phyloP scores from a whole-genome alignment of 1,139 yeast genomes.

The Nakaseomyces kungkrabaensis region DNA sequence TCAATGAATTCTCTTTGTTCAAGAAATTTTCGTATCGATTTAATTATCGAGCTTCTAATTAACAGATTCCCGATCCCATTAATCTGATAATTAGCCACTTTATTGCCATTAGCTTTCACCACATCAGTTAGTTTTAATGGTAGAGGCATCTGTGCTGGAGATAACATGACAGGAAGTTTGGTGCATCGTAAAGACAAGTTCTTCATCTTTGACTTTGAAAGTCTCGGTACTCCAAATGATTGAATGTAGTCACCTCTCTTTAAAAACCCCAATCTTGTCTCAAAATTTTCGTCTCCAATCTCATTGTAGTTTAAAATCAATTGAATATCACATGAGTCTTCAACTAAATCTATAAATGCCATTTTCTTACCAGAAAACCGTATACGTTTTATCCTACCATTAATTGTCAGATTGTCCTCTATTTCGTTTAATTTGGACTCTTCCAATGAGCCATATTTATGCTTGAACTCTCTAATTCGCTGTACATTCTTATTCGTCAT shows the following conservation, averaged over 20 bases:
- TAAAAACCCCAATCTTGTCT: slow-evolving; percentile 36
- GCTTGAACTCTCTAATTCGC: slow-evolving; percentile 10
- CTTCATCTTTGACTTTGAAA: slow-evolving; percentile 62
- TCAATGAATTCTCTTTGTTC: slow-evolving; percentile 54
- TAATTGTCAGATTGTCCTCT: slow-evolving; percentile 3
- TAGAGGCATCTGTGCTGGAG: slow-evolving; percentile 63
- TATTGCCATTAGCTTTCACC: slow-evolving; percentile 50
- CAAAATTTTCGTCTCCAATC: slow-evolving; percentile 34
- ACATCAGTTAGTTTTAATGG: slow-evolving; percentile 54
- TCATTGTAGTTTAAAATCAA: slow-evolving; percentile 9
- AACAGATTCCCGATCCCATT: slow-evolving; percentile 42
- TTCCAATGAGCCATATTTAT: slow-evolving; percentile 4
- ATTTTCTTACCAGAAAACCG: slow-evolving; percentile 27
- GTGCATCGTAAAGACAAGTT: slow-evolving; percentile 54
- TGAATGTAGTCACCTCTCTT: slow-evolving; percentile 64
- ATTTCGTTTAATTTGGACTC: background rate
- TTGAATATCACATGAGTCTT: slow-evolving; percentile 10
- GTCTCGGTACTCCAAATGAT: slow-evolving; percentile 59
- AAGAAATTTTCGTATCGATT: slow-evolving; percentile 49
- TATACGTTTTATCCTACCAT: slow-evolving; percentile 23
- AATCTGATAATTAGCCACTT: slow-evolving; percentile 68
- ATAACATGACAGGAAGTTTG: slow-evolving; percentile 39
- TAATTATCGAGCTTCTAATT: slow-evolving; percentile 45
- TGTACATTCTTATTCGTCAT: slow-evolving; percentile 4
- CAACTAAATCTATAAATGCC: slow-evolving; percentile 24